Percentiles rank a stretch among this genome's conserved stretches.
These are phyloP conservation scores for Haplosporangium sp. DNA, from an alignment of 371 early-diverging fungal genomes.

Conservation along the genomic window DNA sequence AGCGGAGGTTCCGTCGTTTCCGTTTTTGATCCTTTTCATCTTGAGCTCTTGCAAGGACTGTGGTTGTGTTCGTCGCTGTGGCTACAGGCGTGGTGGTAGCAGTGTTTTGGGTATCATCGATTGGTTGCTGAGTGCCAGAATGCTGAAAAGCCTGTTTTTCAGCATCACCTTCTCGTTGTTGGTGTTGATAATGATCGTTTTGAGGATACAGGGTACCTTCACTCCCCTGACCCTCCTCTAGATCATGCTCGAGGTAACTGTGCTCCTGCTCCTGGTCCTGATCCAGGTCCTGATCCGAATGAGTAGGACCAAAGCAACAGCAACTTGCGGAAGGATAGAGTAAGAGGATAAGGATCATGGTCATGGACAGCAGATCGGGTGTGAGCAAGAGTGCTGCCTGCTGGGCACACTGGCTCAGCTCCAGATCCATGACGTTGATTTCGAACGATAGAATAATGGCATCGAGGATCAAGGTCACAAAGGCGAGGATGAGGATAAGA, in stretches of 20 bases:
- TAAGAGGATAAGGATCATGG: constrained; percentile 13
- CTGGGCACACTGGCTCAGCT: not conserved
- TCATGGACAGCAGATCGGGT: constrained; percentile 34
- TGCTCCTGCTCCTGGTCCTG: constrained; percentile 5
- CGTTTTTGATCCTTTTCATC: not conserved
- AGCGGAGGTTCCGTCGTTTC: not conserved
- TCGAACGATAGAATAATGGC: constrained; percentile 47
- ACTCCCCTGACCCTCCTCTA: too few relatives aligned
- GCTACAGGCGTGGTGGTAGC: not conserved
- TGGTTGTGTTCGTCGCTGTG: constrained; percentile 1
- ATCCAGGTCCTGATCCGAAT: not conserved
- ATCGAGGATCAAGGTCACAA: constrained; percentile 40
- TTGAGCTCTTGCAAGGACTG: not conserved
- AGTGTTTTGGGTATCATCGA: too few relatives aligned
- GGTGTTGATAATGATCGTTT: too few relatives aligned
- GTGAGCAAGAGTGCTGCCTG: constrained; percentile 23
- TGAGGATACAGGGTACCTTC: too few relatives aligned
- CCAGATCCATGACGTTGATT: constrained; percentile 38
- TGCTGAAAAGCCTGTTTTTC: too few relatives aligned
- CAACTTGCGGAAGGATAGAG: constrained; percentile 12
- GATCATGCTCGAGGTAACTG: not conserved
- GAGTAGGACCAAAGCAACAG: constrained; percentile 1
- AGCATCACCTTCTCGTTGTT: too few relatives aligned
- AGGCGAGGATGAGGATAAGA: constrained; percentile 24
- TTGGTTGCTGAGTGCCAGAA: too few relatives aligned